Base-by-base conservation (phyloP, 2,329 filamentous ascomycete species). In the Colletotrichum brevisporum region DNA sequence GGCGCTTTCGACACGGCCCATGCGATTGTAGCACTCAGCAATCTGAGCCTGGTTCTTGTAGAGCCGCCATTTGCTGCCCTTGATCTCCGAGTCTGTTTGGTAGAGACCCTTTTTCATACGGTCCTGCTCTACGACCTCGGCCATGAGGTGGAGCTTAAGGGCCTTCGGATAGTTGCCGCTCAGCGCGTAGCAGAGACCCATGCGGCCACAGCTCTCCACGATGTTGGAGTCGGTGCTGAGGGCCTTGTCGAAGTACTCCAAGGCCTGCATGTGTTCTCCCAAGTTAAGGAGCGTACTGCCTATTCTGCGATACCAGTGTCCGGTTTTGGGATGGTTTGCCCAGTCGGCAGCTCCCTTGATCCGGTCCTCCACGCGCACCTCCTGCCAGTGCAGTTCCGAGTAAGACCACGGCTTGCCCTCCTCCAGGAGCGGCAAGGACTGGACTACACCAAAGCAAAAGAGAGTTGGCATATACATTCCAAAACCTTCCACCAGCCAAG, bases 371-470 rank as follows among this genome's bases (percentile, higher is more conserved):
- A 81, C 66, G 1, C 79, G 71, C 2, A 80, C 76, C 0, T 80
- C 79, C 0, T 76, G 73, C 81, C 81, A 83, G 68, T 80, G 77
- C 2, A 70, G 70, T 18, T 78, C 77, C 5, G 77, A 78, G 47
- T 81, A 77, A 0, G 77, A 76, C 79, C 79, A 83, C 0, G 77
- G 79, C 61, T 77, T 74, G 2, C 80, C 82, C 1, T 77, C 76
- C 15, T 82, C 76, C 74, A 83, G 78, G 3, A 79, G 79, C 5
- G 81, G 79, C 36, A 82, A 75, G 50, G 77, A 79, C 64, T 83
- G 81, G 4, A 83, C 81, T 45, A 83, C 82, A 63, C 82, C 80
- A 69, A 83, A 82, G 70, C 81, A 83, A 64, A 83, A 81, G 0
- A 80, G 71, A 0, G 81, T 82, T 5, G 81, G 80, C 6, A 83